Conservation (phyloP, 306 rosid species). For the Coriaria nepalensis region DNA sequence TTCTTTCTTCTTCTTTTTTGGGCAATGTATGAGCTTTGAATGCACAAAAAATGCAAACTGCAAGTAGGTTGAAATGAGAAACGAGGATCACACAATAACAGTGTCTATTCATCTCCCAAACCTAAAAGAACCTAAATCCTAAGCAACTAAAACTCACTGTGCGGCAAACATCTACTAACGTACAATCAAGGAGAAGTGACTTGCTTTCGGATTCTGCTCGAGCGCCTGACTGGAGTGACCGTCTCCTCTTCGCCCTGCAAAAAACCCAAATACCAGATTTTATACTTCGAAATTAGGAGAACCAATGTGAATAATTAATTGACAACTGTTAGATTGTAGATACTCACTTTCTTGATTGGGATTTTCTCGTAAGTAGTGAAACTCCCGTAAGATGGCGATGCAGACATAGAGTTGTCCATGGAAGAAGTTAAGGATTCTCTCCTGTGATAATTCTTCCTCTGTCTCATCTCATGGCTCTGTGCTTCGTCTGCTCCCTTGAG, state of each 20-base stretch:
- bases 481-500: slow-evolving; percentile 20
- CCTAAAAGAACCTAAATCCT: neutral
- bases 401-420: slow-evolving; percentile 33
- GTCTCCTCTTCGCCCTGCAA: slow-evolving; percentile 50
- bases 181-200: slow-evolving; percentile 31
- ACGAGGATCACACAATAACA: too few species aligned
- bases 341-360: slow-evolving; percentile 38
- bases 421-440: slow-evolving; percentile 64
- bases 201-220: slow-evolving; percentile 48
- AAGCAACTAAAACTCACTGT: neutral
- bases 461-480: slow-evolving; percentile 43
- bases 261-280: neutral
- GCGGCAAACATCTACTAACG: neutral
- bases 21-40: too few species aligned
- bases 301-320: too few species aligned
- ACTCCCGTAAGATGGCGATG: slow-evolving; percentile 66
- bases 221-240: slow-evolving; percentile 78
- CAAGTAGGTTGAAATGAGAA: too few species aligned
- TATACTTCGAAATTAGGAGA: too few species aligned
- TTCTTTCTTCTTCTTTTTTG: too few species aligned
- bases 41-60: too few species aligned
- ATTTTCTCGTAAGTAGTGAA: slow-evolving; percentile 62
- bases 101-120: too few species aligned
- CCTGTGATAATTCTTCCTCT: slow-evolving; percentile 23
- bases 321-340: neutral